Conservation (phyloP, 352 stramenopile species). For the Aphanomyces invadans region DNA sequence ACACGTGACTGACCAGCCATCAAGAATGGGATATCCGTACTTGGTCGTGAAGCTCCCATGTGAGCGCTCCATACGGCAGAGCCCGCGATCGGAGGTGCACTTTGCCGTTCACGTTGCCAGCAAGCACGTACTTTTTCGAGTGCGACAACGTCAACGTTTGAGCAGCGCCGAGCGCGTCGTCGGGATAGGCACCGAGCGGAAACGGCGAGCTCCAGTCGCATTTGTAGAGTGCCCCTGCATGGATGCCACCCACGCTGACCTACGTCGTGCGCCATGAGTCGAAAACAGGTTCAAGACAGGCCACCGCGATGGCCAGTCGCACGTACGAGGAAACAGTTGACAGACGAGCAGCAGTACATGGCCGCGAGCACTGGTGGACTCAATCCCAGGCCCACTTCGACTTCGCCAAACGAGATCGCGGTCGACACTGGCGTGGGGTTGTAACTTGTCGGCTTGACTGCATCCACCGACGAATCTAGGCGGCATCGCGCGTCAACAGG, state of each 20-base stretch:
- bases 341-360: constrained; percentile 15
- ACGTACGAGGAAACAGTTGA: constrained; percentile 11
- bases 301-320: too few relatives aligned
- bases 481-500: neutral
- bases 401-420: constrained; percentile 16
- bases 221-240: constrained; percentile 11
- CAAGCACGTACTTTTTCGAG: constrained; percentile 64
- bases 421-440: neutral
- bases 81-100: constrained; percentile 56
- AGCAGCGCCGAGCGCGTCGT: neutral
- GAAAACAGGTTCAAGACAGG: neutral
- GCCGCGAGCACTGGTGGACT: neutral
- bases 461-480: constrained; percentile 8
- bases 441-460: constrained; percentile 9
- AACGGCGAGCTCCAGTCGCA: constrained; percentile 7
- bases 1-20: too few relatives aligned
- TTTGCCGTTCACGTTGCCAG: constrained; percentile 65
- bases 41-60: constrained; percentile 71
- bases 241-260: constrained; percentile 8
- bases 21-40: too few relatives aligned
- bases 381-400: neutral
- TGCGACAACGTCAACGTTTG: constrained; percentile 36
- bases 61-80: constrained; percentile 57
- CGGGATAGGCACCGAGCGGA: constrained; percentile 5
- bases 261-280: too few relatives aligned